These are phyloP conservation scores for Pulveroboletus sp. DNA, from an alignment of 768 basidiomycete species.

Conservation along the genomic window DNA sequence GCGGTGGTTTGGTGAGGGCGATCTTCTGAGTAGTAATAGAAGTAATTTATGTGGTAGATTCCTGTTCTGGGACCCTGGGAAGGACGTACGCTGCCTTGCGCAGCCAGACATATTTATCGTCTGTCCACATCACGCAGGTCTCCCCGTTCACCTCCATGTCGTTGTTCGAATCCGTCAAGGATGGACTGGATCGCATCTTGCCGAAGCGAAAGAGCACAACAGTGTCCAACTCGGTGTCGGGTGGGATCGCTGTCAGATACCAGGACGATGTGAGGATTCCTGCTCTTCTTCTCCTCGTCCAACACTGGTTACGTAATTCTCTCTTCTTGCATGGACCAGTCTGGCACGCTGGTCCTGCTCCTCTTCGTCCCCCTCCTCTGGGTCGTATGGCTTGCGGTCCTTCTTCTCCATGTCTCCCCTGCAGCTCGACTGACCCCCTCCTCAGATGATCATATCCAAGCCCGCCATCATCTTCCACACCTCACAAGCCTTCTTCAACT, in stretches of 20 bases:
- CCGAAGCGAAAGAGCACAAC: constrained; percentile 16
- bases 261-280: constrained; percentile 66
- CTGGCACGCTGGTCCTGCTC: constrained; percentile 53
- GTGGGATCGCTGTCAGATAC: constrained; percentile 60
- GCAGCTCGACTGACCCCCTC: constrained; percentile 15
- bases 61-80: no score
- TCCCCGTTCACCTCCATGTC: constrained; percentile 17
- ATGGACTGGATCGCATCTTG: constrained; percentile 30
- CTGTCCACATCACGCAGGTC: neutral
- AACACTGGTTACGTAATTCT: constrained; percentile 32
- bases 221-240: constrained; percentile 38
- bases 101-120: constrained; percentile 12
- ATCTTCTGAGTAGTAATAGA: constrained; percentile 39
- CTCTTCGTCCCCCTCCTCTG: constrained; percentile 63
- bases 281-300: constrained; percentile 3
- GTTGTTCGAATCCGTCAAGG: constrained; percentile 28
- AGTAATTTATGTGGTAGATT: constrained; percentile 22
- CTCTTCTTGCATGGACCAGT: constrained; percentile 35
- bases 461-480: constrained; percentile 72
- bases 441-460: constrained; percentile 84
- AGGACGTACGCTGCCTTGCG: constrained; percentile 12
- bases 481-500: constrained; percentile 87
- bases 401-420: constrained; percentile 15
- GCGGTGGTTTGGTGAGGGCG: constrained; percentile 45
- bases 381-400: constrained; percentile 69